Evolutionary conservation across 345 rosid genomes (phyloP).

Genomic region (Excoecaria cochinchinensis): DNA sequence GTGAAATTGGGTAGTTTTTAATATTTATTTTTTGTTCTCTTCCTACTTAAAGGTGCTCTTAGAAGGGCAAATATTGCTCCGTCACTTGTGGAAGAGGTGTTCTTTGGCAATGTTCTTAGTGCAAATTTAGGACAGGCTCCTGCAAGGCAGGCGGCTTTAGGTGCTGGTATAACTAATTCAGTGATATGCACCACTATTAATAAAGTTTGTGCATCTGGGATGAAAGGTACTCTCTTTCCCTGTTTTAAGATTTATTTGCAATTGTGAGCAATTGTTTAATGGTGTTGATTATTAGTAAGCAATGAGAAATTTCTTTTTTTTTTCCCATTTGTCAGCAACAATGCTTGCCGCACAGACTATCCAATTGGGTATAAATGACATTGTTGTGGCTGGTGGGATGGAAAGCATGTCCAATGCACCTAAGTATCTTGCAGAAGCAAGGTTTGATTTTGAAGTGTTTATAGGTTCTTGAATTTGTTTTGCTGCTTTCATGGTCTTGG

Average conservation of each 20-base stretch:
- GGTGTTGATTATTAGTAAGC: not conserved
- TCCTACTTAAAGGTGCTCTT: constrained; percentile 43
- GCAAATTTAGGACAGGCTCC: constrained; percentile 99
- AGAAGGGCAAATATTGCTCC: constrained; percentile 86
- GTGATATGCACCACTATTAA: constrained; percentile 35
- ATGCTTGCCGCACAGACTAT: constrained; percentile 95
- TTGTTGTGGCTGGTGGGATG: constrained; percentile 98
- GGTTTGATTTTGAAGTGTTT: constrained; percentile 42
- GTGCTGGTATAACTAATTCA: constrained; percentile 49
- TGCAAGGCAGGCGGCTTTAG: constrained; percentile 94
- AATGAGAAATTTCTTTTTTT: not conserved
- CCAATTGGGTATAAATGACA: constrained; percentile 79
- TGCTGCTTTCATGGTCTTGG: not conserved
- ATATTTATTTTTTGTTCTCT: not conserved
- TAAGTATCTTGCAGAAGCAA: constrained; percentile 81
- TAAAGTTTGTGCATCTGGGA: constrained; percentile 36
- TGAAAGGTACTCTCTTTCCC: constrained; percentile 23
- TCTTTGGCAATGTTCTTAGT: constrained; percentile 92
- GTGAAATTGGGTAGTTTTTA: not conserved
- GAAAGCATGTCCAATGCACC: constrained; percentile 98
- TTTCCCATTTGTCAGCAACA: constrained; percentile 51
- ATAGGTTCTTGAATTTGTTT: constrained; percentile 2
- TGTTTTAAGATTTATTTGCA: not conserved
- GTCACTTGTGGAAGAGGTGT: constrained; percentile 86
- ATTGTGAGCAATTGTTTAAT: not conserved